Evolutionary conservation across 1,284 basidiomycete genomes (phyloP).

Genomic region (Calocybe gambosa): DNA sequence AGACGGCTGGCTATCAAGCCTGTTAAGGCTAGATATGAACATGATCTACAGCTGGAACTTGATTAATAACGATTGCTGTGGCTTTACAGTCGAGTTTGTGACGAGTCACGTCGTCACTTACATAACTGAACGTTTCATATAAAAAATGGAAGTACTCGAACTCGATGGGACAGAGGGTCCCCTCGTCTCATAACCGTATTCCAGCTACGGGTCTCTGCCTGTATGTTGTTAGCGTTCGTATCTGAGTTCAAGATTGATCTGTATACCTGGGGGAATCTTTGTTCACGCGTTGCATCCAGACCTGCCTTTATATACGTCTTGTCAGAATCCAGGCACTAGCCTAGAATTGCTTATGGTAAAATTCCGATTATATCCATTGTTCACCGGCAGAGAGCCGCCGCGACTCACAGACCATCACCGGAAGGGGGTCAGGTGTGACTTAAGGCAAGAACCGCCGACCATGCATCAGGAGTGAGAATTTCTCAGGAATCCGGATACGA

Average conservation of each 20-base stretch:
- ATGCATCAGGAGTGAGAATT: constrained; percentile 4
- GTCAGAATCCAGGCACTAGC: constrained; percentile 10
- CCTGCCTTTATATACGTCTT: neutral
- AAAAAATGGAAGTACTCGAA: neutral
- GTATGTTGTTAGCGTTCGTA: neutral
- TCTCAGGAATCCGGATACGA: constrained; percentile 2
- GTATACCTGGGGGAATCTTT: neutral
- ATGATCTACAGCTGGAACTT: neutral
- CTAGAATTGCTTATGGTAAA: constrained; percentile 7
- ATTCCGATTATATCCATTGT: constrained; percentile 14
- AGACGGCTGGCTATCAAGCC: neutral
- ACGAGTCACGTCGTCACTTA: neutral
- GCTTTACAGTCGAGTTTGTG: neutral
- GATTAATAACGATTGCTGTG: neutral
- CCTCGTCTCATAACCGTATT: neutral
- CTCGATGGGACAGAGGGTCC: too few relatives aligned
- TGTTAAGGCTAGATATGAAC: neutral
- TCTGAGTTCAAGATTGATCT: neutral
- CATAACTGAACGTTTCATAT: neutral
- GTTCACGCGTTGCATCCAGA: neutral
- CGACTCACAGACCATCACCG: constrained; percentile 4
- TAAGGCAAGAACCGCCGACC: constrained; percentile 5
- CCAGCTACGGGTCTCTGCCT: neutral
- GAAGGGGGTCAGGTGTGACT: constrained; percentile 13
- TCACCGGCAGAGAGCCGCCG: constrained; percentile 2